phyloP scores from a whole-genome alignment of 2,329 filamentous ascomycete species.

The Neoarthrinium moseri region DNA sequence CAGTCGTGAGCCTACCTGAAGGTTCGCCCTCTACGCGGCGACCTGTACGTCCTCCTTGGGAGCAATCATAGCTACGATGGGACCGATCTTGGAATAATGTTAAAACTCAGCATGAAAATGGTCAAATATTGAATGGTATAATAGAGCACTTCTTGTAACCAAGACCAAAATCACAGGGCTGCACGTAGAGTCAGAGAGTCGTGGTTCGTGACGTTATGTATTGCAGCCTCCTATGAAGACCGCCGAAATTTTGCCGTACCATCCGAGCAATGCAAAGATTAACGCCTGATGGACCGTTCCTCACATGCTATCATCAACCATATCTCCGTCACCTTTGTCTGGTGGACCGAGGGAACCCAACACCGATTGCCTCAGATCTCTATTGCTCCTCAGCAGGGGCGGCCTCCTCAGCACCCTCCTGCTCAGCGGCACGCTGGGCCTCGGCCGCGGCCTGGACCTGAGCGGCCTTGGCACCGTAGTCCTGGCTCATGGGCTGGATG shows the following conservation, averaged over 20 bases:
- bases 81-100: too few species aligned
- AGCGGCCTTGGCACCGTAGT: conserved; percentile 92
- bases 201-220: too few species aligned
- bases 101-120: too few species aligned
- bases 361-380: conserved; percentile 34
- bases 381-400: conserved; percentile 45
- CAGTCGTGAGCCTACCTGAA: too few species aligned
- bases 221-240: too few species aligned
- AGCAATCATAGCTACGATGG: too few species aligned
- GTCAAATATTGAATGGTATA: too few species aligned
- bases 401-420: conserved; percentile 50
- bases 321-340: background rate
- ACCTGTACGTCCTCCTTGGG: too few species aligned
- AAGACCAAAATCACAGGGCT: too few species aligned
- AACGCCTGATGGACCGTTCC: conserved; percentile 11
- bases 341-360: conserved; percentile 27
- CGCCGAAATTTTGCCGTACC: conserved; percentile 7
- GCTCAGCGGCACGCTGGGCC: conserved; percentile 53
- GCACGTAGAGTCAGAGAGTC: too few species aligned
- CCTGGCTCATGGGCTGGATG: conserved; percentile 93
- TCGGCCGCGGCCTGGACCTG: conserved; percentile 64
- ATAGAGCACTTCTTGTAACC: too few species aligned
- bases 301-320: conserved; percentile 12
- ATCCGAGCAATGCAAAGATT: conserved; percentile 8
- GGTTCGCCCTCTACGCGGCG: too few species aligned